These are phyloP conservation scores for Neodidymelliopsis sp. DNA, from an alignment of 2,329 filamentous ascomycete species.

Conservation along the genomic window DNA sequence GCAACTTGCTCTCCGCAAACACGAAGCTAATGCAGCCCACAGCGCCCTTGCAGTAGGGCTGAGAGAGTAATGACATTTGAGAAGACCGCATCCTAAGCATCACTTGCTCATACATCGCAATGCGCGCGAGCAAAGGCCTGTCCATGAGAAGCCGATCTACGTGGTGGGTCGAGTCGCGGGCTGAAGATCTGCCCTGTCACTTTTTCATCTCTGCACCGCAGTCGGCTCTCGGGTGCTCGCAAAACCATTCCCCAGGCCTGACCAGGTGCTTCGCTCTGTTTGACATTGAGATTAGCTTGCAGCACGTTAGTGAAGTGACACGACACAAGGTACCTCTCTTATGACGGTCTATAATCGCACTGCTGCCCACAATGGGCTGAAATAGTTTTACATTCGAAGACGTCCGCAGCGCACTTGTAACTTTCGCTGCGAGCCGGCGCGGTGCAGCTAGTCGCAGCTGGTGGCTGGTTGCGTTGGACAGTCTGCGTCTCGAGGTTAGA, in stretches of 20 bases:
- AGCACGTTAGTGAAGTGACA: constrained; percentile 43
- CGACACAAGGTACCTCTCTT: constrained; percentile 37
- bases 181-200: constrained; percentile 36
- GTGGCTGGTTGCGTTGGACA: constrained; percentile 25
- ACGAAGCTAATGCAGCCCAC: constrained; percentile 31
- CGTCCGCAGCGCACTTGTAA: constrained; percentile 35
- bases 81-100: background rate
- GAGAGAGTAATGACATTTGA: constrained; percentile 20
- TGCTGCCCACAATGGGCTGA: constrained; percentile 24
- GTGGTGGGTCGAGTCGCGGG: constrained; percentile 4
- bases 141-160: constrained; percentile 2
- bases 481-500: constrained; percentile 24
- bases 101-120: constrained; percentile 3
- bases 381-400: constrained; percentile 28
- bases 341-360: constrained; percentile 27
- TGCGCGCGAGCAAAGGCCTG: constrained; percentile 1
- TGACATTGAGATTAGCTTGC: constrained; percentile 42
- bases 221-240: constrained; percentile 18
- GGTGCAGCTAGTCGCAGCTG: constrained; percentile 31
- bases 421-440: constrained; percentile 32
- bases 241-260: constrained; percentile 18
- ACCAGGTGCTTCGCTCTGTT: constrained; percentile 33
- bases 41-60: constrained; percentile 49
- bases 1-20: constrained; percentile 26
- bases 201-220: constrained; percentile 29